Evolutionary conservation across 306 rosid species (phyloP).

Genomic region (Hippophae gyantsensis): DNA sequence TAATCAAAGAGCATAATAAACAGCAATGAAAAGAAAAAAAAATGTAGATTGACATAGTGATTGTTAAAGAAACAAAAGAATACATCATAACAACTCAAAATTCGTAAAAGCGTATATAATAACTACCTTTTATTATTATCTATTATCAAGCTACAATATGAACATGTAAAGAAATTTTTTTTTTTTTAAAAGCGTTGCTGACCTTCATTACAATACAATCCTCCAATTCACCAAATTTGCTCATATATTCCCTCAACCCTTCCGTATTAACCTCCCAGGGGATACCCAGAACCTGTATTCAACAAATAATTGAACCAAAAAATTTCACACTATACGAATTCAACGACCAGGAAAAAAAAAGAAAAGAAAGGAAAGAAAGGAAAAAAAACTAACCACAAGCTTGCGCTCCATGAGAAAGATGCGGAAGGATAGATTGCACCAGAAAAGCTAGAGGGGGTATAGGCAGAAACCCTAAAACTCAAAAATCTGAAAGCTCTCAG

Average conservation of each 20-base stretch:
- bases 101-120: no score
- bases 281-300: conserved; percentile 55
- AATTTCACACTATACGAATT: not conserved
- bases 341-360: not conserved
- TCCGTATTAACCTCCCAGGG: conserved; percentile 86
- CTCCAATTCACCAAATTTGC: conserved; percentile 74
- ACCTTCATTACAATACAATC: conserved; percentile 93
- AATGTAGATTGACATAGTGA: not conserved
- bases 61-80: not conserved
- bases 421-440: conserved; percentile 10
- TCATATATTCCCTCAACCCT: conserved; percentile 70
- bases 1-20: not conserved
- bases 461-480: conserved; percentile 32
- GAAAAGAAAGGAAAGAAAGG: not conserved
- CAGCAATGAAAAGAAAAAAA: not conserved
- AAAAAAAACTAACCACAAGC: conserved; percentile 60
- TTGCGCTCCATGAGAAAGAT: conserved; percentile 63
- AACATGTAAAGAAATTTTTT: not conserved
- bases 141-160: no score
- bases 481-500: conserved; percentile 31
- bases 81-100: no score
- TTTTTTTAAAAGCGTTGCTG: conserved; percentile 6
- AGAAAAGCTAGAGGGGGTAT: conserved; percentile 16
- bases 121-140: no score
- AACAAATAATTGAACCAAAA: conserved; percentile 1